Base-by-base conservation (phyloP, 805 yeast genomes). In the Nakazawaea sp. region DNA sequence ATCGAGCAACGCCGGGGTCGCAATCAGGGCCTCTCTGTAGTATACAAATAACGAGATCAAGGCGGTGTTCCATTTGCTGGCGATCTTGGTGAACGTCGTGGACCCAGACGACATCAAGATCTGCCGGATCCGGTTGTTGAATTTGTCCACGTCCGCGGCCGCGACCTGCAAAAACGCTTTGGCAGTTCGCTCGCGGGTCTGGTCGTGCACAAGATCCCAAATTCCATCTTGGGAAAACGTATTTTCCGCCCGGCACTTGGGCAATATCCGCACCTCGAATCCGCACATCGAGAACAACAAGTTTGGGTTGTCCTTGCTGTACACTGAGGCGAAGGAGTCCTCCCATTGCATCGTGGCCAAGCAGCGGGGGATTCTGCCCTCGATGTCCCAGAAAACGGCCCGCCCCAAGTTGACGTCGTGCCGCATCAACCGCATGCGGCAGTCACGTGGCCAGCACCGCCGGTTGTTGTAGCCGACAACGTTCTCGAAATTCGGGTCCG, bases 51-150 rank as follows among this genome's bases (percentile, higher is more conserved):
- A 61, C 0, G 97, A 72, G 35, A 89, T 73, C 36, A 92, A 62
- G 0, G 96, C 88, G 2, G 96, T 86, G 52, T 92, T 92, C 99
- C 99, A 92, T 51, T 87, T 87, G 27, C 89, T 80, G 2, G 95
- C 96, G 41, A 89, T 82, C 54, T 88, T 92, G 0, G 96, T 83
- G 57, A 92, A 92, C 0, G 99, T 86, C 0, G 96, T 81, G 0
- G 96, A 85, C 0, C 98, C 98, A 0, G 97, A 82, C 2, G 96
- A 80, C 96, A 92, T 85, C 48, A 92, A 67, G 34, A 92, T 78
- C 51, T 90, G 96, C 23, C 96, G 70, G 27, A 92, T 81, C 38
- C 95, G 70, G 52, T 83, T 84, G 45, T 82, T 78, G 63, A 92
- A 92, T 32, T 72, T 72, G 19, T 78, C 83, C 29, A 92, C 79